Evolutionary conservation across 106 monocot genomes (phyloP).

Genomic region (Dendrobium chrysotoxum): DNA sequence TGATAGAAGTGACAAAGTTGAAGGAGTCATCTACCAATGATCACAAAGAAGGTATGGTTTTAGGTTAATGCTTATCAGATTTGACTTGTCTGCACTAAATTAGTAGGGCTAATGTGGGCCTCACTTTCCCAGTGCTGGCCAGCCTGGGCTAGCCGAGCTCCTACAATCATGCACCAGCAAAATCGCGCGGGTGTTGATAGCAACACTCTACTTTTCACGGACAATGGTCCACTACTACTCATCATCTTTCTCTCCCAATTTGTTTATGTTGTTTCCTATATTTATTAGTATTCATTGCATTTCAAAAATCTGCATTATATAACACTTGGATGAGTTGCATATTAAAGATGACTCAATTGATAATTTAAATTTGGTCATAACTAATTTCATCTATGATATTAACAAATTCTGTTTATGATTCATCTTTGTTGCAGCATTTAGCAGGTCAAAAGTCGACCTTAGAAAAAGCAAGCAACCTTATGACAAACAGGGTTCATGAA

Average conservation of each 20-base stretch:
- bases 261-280: background rate
- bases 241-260: background rate
- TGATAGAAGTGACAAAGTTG: constrained; percentile 47
- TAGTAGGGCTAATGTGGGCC: background rate
- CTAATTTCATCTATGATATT: background rate
- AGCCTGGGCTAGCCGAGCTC: background rate
- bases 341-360: background rate
- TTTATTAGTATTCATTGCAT: background rate
- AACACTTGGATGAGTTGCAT: background rate
- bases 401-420: background rate
- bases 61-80: background rate
- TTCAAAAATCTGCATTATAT: background rate
- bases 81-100: background rate
- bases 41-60: background rate
- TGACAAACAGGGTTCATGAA: background rate
- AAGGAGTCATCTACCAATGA: background rate
- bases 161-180: background rate
- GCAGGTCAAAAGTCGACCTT: background rate
- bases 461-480: background rate
- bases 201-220: background rate
- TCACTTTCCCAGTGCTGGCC: background rate
- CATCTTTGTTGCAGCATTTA: background rate
- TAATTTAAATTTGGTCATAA: background rate
- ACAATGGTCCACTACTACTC: background rate
- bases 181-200: background rate